Conservation (phyloP, 441 rosid species). For the Populus hybrid region DNA sequence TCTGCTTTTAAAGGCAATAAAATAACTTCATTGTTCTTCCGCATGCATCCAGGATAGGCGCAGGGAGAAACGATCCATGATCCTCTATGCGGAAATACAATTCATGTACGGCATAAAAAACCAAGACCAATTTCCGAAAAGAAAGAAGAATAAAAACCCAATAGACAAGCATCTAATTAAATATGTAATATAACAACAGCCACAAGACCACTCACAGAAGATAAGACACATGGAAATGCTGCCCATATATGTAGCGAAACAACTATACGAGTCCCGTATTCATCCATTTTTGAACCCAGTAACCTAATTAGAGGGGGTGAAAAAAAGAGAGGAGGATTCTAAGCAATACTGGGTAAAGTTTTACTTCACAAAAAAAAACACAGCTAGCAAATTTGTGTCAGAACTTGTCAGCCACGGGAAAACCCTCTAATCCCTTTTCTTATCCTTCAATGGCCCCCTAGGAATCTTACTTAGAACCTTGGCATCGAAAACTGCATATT, state of each 20-base stretch:
- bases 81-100: background rate
- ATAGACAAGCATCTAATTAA: constrained; percentile 27
- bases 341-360: constrained; percentile 24
- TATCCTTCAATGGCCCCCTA: constrained; percentile 61
- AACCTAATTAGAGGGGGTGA: background rate
- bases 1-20: too few relatives aligned
- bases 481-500: constrained; percentile 63
- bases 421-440: constrained; percentile 43
- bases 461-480: constrained; percentile 90
- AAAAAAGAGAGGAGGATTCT: constrained; percentile 22
- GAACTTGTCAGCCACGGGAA: constrained; percentile 16
- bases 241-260: constrained; percentile 22
- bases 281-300: constrained; percentile 34
- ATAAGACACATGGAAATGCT: constrained; percentile 14
- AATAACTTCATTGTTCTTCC: too few relatives aligned
- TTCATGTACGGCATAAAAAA: background rate
- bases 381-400: constrained; percentile 26
- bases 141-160: background rate
- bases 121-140: background rate
- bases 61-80: too few relatives aligned
- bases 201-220: constrained; percentile 15
- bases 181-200: constrained; percentile 18
- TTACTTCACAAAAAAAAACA: constrained; percentile 27
- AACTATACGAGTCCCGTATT: constrained; percentile 23
- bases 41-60: too few relatives aligned